Base-by-base conservation (phyloP, 352 stramenopile genomes). In the Pythium phragmitis region DNA sequence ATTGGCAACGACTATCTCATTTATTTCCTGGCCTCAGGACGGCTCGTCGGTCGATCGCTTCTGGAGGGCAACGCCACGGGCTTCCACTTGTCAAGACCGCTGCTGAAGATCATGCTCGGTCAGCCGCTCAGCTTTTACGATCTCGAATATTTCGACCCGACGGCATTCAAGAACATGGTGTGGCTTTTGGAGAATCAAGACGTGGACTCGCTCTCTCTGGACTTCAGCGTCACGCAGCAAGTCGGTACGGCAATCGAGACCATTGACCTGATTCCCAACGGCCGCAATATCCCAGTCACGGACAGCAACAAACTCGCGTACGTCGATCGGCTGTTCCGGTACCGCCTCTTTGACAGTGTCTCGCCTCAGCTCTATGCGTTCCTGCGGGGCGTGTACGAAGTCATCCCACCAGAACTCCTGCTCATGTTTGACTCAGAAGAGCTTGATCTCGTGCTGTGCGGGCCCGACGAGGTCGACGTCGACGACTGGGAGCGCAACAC, bases 381-480 rank as follows among this genome's bases (percentile, higher is more conserved):
- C 58, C 56, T 98, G 17, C 84, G 75, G 33, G 93, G 94, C 26
- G 92, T 98, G 63, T 97, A 96, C 73, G 89, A 73, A 34, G 63
- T 98, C 8, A 85, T 98, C 47, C 92, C 93, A 5, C 76, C 91
- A 41, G 74, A 88, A 13, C 61, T 97, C 13, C 68, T 98, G 19
- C 82, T 85, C 8, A 77, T 97, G 28, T 98, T 98, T 76, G 92
- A 98, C 69, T 92, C 91, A 64, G 89, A 97, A 74, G 91, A 98
- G 70, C 72, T 98, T 3, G 91, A 98, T 65, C 66, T 97, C 16
- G 67, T 98, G 11, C 82, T 98, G 65, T 97, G 88, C 65, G 92
- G 92, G 26, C 59, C 96, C 49, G 90, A 92, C 9, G 73, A 81
- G 60, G 93, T 98, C 57, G 81, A 97, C 57, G 88, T 98, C 30